Base-by-base conservation (phyloP, 768 basidiomycete genomes). In the Calocera viscosa region DNA sequence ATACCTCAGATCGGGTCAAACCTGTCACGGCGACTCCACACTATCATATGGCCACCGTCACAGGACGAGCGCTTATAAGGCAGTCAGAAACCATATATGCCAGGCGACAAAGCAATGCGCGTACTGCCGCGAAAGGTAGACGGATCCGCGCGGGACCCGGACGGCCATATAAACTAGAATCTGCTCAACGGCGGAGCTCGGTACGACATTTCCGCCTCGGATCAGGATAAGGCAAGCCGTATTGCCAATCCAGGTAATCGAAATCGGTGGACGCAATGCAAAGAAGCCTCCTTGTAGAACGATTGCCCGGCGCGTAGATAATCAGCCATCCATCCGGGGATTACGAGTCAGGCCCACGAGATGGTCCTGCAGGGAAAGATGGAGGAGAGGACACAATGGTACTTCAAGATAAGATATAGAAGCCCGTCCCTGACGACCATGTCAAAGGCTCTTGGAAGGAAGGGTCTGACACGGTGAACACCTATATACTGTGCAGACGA, bases 401-500 rank as follows among this genome's bases (percentile, higher is more conserved):
- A 10, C 53, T 60, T 60, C 53, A 22, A 12, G 53, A 60, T 60
- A 60, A 60, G 53, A 60, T 60, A 60, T 26, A 60, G 53, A 60
- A 60, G 2, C n/a, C 8, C 19, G 53, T 30, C 53, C 53, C 53
- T 60, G 53, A 32, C 24, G 22, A 60, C 53, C 2, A 10, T 3
- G 14, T 5, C 53, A 60, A 28, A 32, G 22, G 26, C 30, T 30
- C 19, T 5, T 38, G 35, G 35, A 14, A 38, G 14, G 43, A 19
- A 47, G 43, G 19, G 24, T 3, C 43, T 3, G 7, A 7, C 43
- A 47, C 43, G 43, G 43, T 7, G 5, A 47, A 3, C 43, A 8
- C 19, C 35, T 14, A 38, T 38, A 38, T 38, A 38, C 5, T 5
- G 35, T 38, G 35, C 35, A 38, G 35, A 5, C 14, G 35, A 5